Evolutionary conservation across 805 yeast genomes (phyloP).

Genomic region (Blastobotrys muscicola): DNA sequence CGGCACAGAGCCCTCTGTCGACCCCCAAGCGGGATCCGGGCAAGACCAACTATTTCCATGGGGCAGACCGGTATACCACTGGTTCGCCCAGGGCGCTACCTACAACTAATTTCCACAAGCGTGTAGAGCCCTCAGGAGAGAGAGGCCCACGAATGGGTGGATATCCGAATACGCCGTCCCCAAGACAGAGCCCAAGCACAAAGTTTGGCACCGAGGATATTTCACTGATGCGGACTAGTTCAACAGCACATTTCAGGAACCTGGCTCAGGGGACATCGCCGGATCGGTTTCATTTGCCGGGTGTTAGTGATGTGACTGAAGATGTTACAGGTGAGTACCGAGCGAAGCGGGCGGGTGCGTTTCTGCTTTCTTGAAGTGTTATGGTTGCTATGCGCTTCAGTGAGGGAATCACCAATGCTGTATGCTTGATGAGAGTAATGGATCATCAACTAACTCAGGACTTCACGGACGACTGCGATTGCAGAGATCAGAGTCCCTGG

Average conservation of each 20-base stretch:
- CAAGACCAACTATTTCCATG: too few relatives aligned
- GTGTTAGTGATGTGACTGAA: constrained; percentile 23
- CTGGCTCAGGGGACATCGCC: constrained; percentile 10
- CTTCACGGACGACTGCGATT: constrained; percentile 26
- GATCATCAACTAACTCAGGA: constrained; percentile 21
- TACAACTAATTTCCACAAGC: too few relatives aligned
- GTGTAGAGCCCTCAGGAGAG: too few relatives aligned
- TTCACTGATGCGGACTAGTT: constrained; percentile 15
- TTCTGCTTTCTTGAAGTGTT: too few relatives aligned
- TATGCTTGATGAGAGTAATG: too few relatives aligned
- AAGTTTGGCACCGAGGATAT: constrained; percentile 11
- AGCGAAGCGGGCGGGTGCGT: neutral
- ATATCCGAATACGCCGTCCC: neutral
- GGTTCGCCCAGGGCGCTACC: too few relatives aligned
- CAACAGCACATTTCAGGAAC: constrained; percentile 18
- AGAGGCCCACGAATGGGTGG: too few relatives aligned
- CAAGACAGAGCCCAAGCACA: neutral
- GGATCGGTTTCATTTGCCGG: constrained; percentile 16
- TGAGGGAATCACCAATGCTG: too few relatives aligned
- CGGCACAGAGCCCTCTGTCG: too few relatives aligned
- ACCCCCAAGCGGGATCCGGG: too few relatives aligned
- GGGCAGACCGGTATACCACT: too few relatives aligned
- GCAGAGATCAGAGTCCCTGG: constrained; percentile 22
- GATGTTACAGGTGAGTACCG: constrained; percentile 20
- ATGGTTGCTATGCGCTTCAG: too few relatives aligned